Conservation (phyloP, 2,329 filamentous ascomycete genomes). For the Aspergillus aculeatus region DNA sequence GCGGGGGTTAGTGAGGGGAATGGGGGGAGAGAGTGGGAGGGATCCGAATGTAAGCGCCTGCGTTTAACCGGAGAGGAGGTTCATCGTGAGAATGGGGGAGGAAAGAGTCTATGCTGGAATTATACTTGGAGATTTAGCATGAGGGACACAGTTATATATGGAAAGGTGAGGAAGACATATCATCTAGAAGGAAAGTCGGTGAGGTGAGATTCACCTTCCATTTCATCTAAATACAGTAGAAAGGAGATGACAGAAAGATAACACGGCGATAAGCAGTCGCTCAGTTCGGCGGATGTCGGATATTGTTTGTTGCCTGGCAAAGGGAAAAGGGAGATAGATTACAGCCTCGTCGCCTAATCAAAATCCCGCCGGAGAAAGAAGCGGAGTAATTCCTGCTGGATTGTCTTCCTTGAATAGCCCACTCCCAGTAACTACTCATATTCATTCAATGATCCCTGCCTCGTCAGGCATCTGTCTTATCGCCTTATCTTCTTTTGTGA, state of each 20-base stretch:
- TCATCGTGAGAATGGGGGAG: not conserved
- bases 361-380: not conserved
- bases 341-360: not conserved
- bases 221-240: not conserved
- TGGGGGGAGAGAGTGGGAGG: too few species aligned
- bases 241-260: not conserved
- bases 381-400: not conserved
- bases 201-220: not conserved
- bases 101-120: not conserved
- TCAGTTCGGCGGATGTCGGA: not conserved
- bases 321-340: not conserved
- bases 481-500: not conserved
- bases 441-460: too few species aligned
- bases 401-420: not conserved
- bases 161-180: not conserved
- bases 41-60: constrained; percentile 16
- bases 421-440: too few species aligned
- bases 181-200: not conserved
- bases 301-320: not conserved
- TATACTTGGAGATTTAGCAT: not conserved
- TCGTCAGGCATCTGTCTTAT: not conserved
- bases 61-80: not conserved
- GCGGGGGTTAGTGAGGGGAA: not conserved
- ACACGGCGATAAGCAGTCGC: not conserved
- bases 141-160: not conserved